Evolutionary conservation across 768 basidiomycete genomes (phyloP), one percentile per base, ranked within the genome.

Genomic region (Calocybe cyanea): DNA sequence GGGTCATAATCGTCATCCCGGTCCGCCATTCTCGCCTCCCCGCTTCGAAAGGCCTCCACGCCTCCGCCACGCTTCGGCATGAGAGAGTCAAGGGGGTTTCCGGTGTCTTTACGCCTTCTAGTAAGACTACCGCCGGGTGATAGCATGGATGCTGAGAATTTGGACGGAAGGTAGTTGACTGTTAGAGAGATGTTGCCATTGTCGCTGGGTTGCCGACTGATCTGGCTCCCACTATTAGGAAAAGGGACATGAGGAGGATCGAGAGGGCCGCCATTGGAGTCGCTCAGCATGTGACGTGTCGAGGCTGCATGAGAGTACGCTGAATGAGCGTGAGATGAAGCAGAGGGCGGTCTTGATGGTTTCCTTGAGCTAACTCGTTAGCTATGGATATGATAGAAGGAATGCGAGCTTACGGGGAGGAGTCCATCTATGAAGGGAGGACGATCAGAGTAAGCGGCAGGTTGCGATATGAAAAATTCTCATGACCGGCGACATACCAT

Each of bases 111-210:
- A 45, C 66, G 58, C 51, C 54, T 55, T 25, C 56, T 49, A 41
- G 60, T 53, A 7, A 33, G 34, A 18, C 40, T 48, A 10, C 55
- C 69, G 49, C 67, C 63, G 55, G 76, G 56, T 61, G 69, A 52
- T 59, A 67, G 64, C 54, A 61, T 60, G 43, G 63, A 59, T 11
- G 41, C 14, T 4, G 82, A 77, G 64, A 85, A 85, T 63, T 86
- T 86, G 33, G 72, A 63, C 11, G 83, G 83, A 15, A 85, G 67
- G 57, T 83, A 86, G 62, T 83, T 81, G 58, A 82, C 70, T 23
- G 52, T 54, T 14, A 59, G 43, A 8, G 67, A 65, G 7, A 65
- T 45, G 36, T 28, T 28, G 25, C 25, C 25, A 2, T 49, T 48
- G 21, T 57, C 55, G 10, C 40, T 45, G 25, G 35, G 15, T 5